These are phyloP conservation scores for Sphaerosporella brunnea DNA, from an alignment of 495 filamentous ascomycete genomes.

Conservation along the genomic window DNA sequence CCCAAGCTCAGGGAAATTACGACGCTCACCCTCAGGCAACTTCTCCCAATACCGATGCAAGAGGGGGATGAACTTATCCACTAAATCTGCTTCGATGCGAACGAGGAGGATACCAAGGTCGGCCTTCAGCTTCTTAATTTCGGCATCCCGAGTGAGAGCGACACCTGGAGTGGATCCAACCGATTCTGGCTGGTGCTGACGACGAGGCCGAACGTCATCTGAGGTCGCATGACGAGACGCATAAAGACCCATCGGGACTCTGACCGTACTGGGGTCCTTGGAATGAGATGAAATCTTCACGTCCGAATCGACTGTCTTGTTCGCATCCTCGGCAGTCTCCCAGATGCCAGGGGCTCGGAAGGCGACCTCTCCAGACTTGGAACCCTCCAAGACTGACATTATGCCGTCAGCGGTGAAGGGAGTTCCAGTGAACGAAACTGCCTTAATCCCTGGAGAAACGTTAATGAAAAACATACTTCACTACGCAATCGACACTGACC, in stretches of 20 bases:
- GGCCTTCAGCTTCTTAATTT: not conserved
- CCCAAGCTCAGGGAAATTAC: too few species aligned
- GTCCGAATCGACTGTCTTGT: not conserved
- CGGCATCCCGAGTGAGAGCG: too few species aligned
- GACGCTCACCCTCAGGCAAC: too few species aligned
- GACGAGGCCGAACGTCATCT: not conserved
- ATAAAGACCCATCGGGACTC: not conserved
- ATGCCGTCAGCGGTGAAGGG: not conserved
- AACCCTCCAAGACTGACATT: not conserved
- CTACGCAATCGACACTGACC: constrained; percentile 7
- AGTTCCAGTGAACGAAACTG: not conserved
- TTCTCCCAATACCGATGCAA: not conserved
- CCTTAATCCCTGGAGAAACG: not conserved
- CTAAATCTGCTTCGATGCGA: not conserved
- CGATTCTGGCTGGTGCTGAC: not conserved
- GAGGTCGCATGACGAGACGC: not conserved
- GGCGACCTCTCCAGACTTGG: not conserved
- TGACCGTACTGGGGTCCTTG: not conserved
- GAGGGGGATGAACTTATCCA: not conserved
- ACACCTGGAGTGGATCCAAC: too few species aligned
- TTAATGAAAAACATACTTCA: not conserved
- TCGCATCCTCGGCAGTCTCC: not conserved
- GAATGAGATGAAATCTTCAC: not conserved
- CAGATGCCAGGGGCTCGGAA: not conserved
- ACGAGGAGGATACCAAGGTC: constrained; percentile 5